Base-by-base conservation (phyloP, 129 eudicot species). In the Logfia minima region DNA sequence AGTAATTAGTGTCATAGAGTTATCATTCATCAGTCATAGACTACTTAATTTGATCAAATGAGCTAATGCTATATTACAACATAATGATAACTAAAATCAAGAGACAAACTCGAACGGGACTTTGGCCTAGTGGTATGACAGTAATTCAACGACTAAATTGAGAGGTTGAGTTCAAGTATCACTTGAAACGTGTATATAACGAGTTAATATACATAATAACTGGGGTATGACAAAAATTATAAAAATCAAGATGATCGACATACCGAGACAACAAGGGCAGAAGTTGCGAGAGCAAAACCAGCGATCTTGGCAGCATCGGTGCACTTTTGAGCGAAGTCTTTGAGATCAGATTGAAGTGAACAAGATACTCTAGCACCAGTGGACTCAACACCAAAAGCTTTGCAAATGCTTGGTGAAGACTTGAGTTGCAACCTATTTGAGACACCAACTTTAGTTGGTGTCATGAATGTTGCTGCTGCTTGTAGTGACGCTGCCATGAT, bases 231-330 rank as follows among this genome's bases (percentile, higher is more conserved):
- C 45, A 37, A 6, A 37, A 37, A 1, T 7, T 37, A 37, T 5
- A 37, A 72, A 5, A 53, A 72, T 63, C 16, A 18, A 11, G 66
- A 31, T 16, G 67, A 68, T 1, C 31, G 6, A 77, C 79, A 6
- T 90, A 93, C 98, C 80, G 98, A 88, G 82, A 87, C 95, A 34
- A 88, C 80, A 68, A 93, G 97, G 19, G 98, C 97, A 23, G 97
- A 92, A 58, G 98, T 87, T 59, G 98, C 98, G 39, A 93, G 98
- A 65, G 96, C 96, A 53, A 93, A 88, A 32, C 95, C 98, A 23
- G 96, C 97, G 64, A 90, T 77, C 88, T 93, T 93, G 82, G 98
- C 96, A 61, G 90, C 96, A 74, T 93, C 97, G 18, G 92, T 85
- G 75, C 85, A 90, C 77, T 90, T 93, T 21, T 85, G 83, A 66